Evolutionary conservation across 2,329 filamentous ascomycete genomes (phyloP), one percentile per base, ranked within the genome.

Genomic region (Colletotrichum kahawae): DNA sequence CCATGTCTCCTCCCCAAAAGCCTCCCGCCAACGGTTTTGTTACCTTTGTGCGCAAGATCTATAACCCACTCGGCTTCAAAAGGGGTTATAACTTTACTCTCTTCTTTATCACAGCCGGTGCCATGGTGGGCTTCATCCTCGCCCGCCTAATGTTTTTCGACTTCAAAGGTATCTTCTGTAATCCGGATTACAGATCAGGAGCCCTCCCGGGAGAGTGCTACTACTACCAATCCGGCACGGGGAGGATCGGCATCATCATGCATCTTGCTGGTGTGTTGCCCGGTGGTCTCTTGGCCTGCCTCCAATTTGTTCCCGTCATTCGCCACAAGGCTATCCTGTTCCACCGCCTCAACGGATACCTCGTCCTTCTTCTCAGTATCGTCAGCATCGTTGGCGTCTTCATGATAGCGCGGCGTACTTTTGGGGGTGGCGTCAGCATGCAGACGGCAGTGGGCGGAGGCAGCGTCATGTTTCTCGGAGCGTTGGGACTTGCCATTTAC

Each of bases 291-390:
- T 82, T 90, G 5, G 84, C 83, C 7, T 82, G 85, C 66, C 80
- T 88, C 27, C 89, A 90, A 81, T 90, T 90, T 77, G 79, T 89
- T 3, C 89, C 89, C 1, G 77, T 80, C 5, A 81, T 89, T 34
- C 83, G 87, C 2, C 85, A 90, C 77, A 88, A 85, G 77, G 78
- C 82, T 67, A 82, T 91, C 2, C 74, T 90, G 3, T 80, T 93
- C 27, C 92, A 94, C 79, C 88, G 92, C 1, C 85, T 93, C 70
- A 91, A 88, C 67, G 92, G 92, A 2, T 93, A 93, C 75, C 43
- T 89, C 6, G 80, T 91, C 67, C 73, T 90, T 0, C 70, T 90
- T 0, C 82, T 93, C 1, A 83, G 88, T 3, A 33, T 88, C 0
- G 70, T 88, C 5, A 83, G 84, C 16, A 87, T 88, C 4, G 83